Base-by-base conservation (phyloP, 2,329 filamentous ascomycete species). In the Arthroderma sp. region DNA sequence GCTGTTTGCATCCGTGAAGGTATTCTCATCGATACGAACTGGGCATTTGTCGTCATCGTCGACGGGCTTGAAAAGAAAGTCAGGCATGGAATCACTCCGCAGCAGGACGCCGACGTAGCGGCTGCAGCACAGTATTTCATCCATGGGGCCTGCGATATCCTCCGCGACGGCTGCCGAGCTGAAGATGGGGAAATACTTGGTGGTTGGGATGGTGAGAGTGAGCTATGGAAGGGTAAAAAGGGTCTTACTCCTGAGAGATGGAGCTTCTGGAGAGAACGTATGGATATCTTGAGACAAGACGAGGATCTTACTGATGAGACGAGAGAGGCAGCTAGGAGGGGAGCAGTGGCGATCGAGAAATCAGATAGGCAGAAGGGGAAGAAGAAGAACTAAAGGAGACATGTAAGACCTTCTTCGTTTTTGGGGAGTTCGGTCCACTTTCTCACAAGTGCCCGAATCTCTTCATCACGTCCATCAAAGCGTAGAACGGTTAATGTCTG, bases 91-190 rank as follows among this genome's bases (percentile, higher is more conserved):
- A 54, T 54, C 33, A 17, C 52, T 19, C 28, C 35, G 3, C 19
- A 23, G 25, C 28, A 54, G 52, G 28, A 54, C 9, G 33, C n/a
- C 15, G 19, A 39, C 11, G 17, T 54, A 13, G 33, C 19, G 9
- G 52, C 28, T 38, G 52, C 52, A 23, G 13, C 28, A 7, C 52
- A 54, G 19, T 54, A 54, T 39, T 54, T 54, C 33, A 31, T 44
- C 37, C 38, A 47, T 8, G 38, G 17, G 21, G 19, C 54, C 8
- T 19, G 23, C 5, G 9, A 56, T 44, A 31, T n/a, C 17, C 54
- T 47, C 19, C 28, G 25, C 37, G 25, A 17, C 15, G 23, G 21
- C 25, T 33, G 44, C 28, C 15, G 4, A 5, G 1, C 1, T n/a
- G 11, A 38, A 41, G 2, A 31, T n/a, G 39, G 39, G 17, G 37